phyloP scores from a whole-genome alignment of 495 filamentous ascomycete genomes.

The Neurospora sp. region DNA sequence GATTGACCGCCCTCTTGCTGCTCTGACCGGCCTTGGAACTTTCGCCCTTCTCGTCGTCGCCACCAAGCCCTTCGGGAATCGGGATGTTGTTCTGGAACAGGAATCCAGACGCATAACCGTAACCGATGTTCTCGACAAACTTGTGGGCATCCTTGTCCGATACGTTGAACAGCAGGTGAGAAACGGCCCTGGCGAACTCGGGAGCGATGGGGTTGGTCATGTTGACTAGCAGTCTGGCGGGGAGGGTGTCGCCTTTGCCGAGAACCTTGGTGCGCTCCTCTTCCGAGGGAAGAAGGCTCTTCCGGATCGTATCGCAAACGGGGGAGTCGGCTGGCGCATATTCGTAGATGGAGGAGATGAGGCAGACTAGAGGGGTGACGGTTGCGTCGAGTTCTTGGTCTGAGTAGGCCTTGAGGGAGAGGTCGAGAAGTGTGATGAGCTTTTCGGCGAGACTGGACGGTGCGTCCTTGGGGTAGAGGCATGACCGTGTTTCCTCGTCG shows the following conservation, averaged over 20 bases:
- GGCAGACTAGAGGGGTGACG: constrained; percentile 59
- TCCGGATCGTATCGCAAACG: constrained; percentile 52
- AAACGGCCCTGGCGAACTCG: constrained; percentile 63
- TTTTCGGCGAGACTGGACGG: constrained; percentile 53
- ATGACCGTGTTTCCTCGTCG: constrained; percentile 22
- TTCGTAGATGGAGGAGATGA: constrained; percentile 62
- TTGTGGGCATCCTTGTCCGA: constrained; percentile 62
- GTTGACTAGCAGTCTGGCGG: constrained; percentile 70
- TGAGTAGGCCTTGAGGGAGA: constrained; percentile 47
- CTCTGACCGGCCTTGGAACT: constrained; percentile 6
- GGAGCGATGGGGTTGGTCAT: constrained; percentile 62
- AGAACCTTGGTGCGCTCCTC: constrained; percentile 68
- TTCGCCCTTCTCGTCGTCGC: background rate
- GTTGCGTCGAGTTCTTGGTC: constrained; percentile 59
- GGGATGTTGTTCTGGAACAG: constrained; percentile 71
- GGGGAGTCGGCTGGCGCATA: constrained; percentile 45
- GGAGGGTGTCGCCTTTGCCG: constrained; percentile 61
- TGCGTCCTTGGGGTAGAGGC: constrained; percentile 58
- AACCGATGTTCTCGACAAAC: constrained; percentile 76
- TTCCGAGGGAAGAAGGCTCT: constrained; percentile 64
- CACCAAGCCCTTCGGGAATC: constrained; percentile 42
- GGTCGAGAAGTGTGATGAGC: constrained; percentile 64
- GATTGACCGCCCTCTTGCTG: constrained; percentile 50
- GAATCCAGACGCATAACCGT: constrained; percentile 86
- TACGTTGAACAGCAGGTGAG: constrained; percentile 74